A percentile compares a stretch with the other conserved stretches of the same genome.
These are phyloP conservation scores for Ascochyta rabiei DNA, from an alignment of 2,329 filamentous ascomycete species.

Conservation along the genomic window DNA sequence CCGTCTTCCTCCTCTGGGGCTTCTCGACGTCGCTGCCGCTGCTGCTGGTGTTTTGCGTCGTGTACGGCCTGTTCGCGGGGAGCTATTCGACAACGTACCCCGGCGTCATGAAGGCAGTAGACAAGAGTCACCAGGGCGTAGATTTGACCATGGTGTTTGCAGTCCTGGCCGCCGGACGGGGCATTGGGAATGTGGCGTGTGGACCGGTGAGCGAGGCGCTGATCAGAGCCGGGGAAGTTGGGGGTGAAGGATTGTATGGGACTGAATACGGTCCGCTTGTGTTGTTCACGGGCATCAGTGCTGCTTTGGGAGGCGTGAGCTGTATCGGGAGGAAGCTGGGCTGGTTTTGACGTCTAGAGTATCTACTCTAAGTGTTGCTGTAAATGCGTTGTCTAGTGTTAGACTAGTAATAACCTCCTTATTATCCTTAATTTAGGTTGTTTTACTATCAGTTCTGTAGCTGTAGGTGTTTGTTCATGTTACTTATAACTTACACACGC, in stretches of 20 bases:
- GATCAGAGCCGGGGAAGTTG: slow-evolving; percentile 30
- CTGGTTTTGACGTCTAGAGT: slow-evolving; percentile 13
- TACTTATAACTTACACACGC: too few relatives aligned
- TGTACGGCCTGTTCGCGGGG: slow-evolving; percentile 47
- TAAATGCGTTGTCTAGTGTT: too few relatives aligned
- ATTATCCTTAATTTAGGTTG: too few relatives aligned
- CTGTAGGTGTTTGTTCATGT: too few relatives aligned
- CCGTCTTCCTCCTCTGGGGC: slow-evolving; percentile 57
- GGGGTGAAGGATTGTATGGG: slow-evolving; percentile 44
- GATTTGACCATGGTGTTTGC: slow-evolving; percentile 54
- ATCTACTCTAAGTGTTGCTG: too few relatives aligned
- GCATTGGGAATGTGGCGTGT: slow-evolving; percentile 57
- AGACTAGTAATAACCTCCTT: too few relatives aligned
- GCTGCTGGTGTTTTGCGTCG: slow-evolving; percentile 42
- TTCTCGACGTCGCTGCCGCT: slow-evolving; percentile 46
- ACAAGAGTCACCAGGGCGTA: slow-evolving; percentile 20
- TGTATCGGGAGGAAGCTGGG: slow-evolving; percentile 27
- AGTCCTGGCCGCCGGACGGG: slow-evolving; percentile 54
- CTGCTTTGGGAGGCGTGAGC: slow-evolving; percentile 38
- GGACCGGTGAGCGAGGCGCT: slow-evolving; percentile 58
- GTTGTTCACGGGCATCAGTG: slow-evolving; percentile 51
- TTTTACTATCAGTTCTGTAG: too few relatives aligned
- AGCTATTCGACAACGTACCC: slow-evolving; percentile 34
- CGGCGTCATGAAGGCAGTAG: slow-evolving; percentile 34
- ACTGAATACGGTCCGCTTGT: slow-evolving; percentile 51